Conservation (phyloP, 495 filamentous ascomycete genomes). For the Extremus antarcticus region DNA sequence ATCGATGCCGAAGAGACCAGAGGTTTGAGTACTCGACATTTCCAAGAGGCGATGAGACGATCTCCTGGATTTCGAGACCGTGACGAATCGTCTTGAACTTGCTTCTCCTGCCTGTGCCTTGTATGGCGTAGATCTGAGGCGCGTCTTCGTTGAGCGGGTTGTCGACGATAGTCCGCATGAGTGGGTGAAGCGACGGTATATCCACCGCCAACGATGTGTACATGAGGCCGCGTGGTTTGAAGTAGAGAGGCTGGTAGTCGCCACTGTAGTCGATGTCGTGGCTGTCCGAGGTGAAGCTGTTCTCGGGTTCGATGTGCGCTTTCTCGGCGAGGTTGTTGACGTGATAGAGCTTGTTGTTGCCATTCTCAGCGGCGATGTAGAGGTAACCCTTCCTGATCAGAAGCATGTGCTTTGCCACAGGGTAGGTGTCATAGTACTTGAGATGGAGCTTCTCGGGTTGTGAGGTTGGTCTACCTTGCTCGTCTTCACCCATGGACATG, state of each 20-base stretch:
- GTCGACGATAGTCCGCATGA: conserved; percentile 79
- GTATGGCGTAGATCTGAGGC: conserved; percentile 89
- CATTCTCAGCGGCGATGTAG: conserved; percentile 83
- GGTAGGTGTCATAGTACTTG: conserved; percentile 96
- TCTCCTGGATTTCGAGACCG: conserved; percentile 84
- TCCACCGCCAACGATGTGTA: conserved; percentile 79
- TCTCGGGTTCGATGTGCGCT: conserved; percentile 52
- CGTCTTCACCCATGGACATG: conserved; percentile 79
- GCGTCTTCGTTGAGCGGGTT: conserved; percentile 87
- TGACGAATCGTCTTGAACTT: conserved; percentile 86
- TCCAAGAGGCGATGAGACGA: conserved; percentile 83
- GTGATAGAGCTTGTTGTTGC: conserved; percentile 91
- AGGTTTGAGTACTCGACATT: conserved; percentile 68
- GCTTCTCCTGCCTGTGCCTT: conserved; percentile 77
- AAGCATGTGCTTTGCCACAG: conserved; percentile 70
- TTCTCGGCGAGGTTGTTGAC: conserved; percentile 98
- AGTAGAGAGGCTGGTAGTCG: conserved; percentile 65
- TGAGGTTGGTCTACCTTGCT: conserved; percentile 61
- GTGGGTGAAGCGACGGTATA: conserved; percentile 79
- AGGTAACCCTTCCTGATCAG: conserved; percentile 95
- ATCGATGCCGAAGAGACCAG: conserved; percentile 89
- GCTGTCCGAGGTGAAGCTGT: conserved; percentile 19
- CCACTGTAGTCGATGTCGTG: conserved; percentile 46
- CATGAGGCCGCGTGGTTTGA: conserved; percentile 65
- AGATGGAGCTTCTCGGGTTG: conserved; percentile 78